These are phyloP conservation scores for Nannochloropsis gaditana DNA, from an alignment of 108 stramenopile species.

Conservation along the genomic window DNA sequence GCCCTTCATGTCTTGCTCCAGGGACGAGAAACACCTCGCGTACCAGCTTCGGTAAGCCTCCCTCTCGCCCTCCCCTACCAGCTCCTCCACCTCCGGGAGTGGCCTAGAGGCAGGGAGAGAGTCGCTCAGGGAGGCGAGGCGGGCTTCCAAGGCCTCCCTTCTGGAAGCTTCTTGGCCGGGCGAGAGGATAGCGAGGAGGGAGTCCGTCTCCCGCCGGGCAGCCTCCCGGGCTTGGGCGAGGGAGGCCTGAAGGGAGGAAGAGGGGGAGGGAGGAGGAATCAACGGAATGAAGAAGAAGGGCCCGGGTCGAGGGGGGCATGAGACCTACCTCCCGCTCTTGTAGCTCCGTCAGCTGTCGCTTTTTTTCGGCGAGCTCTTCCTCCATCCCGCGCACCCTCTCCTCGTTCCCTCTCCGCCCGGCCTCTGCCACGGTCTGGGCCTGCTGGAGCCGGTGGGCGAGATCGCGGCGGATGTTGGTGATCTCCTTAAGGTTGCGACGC, in stretches of 20 bases:
- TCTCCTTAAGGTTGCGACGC: not conserved
- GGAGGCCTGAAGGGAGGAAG: not conserved
- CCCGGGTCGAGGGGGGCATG: not conserved
- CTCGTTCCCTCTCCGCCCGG: not conserved
- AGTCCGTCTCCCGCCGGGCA: not conserved
- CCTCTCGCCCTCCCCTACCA: not conserved
- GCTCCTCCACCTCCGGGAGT: too few species aligned
- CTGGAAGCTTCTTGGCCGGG: not conserved
- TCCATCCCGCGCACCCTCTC: not conserved
- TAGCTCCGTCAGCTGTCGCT: not conserved
- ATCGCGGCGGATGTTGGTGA: not conserved
- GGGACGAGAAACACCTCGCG: not conserved
- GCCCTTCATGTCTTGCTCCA: not conserved
- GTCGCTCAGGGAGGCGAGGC: too few species aligned
- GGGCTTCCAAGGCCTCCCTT: not conserved
- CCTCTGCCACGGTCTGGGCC: not conserved
- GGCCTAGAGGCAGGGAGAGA: too few species aligned
- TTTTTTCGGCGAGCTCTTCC: not conserved
- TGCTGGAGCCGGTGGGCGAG: not conserved
- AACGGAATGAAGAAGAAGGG: not conserved
- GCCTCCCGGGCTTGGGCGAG: not conserved
- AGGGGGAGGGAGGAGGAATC: not conserved
- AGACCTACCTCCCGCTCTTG: not conserved
- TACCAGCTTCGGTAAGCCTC: not conserved
- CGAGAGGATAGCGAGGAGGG: not conserved